These are phyloP conservation scores for Lactarius trivialis DNA, from an alignment of 768 basidiomycete species.

Conservation along the genomic window DNA sequence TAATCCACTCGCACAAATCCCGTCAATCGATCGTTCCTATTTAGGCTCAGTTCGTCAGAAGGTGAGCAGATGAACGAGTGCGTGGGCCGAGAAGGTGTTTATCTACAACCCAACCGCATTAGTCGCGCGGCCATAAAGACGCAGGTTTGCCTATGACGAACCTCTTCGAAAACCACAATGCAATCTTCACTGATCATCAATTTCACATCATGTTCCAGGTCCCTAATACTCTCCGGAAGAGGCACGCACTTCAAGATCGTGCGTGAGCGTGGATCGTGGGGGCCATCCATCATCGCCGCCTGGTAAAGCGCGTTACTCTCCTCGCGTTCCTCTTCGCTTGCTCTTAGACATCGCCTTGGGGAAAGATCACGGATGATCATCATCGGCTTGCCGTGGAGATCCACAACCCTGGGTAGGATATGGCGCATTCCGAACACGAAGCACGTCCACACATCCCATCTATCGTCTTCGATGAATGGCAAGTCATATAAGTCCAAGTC, in stretches of 20 bases:
- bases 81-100: neutral
- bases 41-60: conserved; percentile 9
- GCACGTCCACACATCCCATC: conserved; percentile 11
- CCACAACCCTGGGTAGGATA: neutral
- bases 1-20: conserved; percentile 10
- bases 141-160: conserved; percentile 1
- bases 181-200: conserved; percentile 23
- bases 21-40: neutral
- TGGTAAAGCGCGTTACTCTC: conserved; percentile 5
- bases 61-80: conserved; percentile 11
- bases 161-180: conserved; percentile 20
- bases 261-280: neutral
- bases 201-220: neutral
- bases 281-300: neutral
- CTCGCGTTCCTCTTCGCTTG: conserved; percentile 11
- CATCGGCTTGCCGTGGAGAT: neutral
- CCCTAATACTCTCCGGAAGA: conserved; percentile 2
- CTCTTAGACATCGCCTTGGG: conserved; percentile 8
- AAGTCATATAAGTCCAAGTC: conserved; percentile 15
- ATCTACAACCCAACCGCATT: conserved; percentile 6
- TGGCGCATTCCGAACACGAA: conserved; percentile 21
- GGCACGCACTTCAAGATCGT: conserved; percentile 14
- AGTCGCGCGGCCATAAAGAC: conserved; percentile 9
- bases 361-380: conserved; percentile 19
- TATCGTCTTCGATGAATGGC: neutral